A percentile compares a stretch with the other conserved stretches of the same genome.
Conservation (phyloP, 768 basidiomycete species). For the Cyclocybe aegerita region DNA sequence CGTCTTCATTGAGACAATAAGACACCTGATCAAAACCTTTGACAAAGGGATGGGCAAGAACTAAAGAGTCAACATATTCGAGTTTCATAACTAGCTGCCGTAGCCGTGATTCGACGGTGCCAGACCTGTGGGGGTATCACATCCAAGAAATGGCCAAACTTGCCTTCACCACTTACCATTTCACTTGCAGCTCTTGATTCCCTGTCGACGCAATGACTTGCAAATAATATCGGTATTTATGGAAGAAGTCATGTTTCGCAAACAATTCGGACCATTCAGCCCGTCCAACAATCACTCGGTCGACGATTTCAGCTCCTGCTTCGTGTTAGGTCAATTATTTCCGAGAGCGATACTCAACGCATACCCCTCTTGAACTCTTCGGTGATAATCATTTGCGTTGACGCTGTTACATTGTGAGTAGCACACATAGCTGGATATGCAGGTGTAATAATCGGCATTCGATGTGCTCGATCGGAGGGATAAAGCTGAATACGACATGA, state of each 20-base stretch:
- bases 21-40: constrained; percentile 90
- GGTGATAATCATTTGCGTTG: constrained; percentile 94
- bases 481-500: constrained; percentile 59
- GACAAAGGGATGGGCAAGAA: constrained; percentile 91
- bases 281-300: constrained; percentile 82
- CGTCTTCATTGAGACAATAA: constrained; percentile 82
- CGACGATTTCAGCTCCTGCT: constrained; percentile 88
- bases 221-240: constrained; percentile 93
- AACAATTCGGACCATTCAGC: constrained; percentile 95
- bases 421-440: constrained; percentile 99
- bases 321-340: constrained; percentile 9
- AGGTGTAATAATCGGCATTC: constrained; percentile 99
- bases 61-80: constrained; percentile 90
- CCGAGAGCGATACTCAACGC: constrained; percentile 2
- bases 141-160: background rate
- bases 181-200: constrained; percentile 80
- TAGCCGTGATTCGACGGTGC: constrained; percentile 97
- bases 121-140: constrained; percentile 46
- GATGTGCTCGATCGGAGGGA: constrained; percentile 88
- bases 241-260: constrained; percentile 94
- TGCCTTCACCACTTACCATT: constrained; percentile 64
- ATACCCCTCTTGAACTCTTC: constrained; percentile 92
- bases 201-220: constrained; percentile 94
- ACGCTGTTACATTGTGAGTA: constrained; percentile 95
- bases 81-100: constrained; percentile 97